These are phyloP conservation scores for Plasmopara viticola DNA, from an alignment of 352 stramenopile species.

Conservation along the genomic window DNA sequence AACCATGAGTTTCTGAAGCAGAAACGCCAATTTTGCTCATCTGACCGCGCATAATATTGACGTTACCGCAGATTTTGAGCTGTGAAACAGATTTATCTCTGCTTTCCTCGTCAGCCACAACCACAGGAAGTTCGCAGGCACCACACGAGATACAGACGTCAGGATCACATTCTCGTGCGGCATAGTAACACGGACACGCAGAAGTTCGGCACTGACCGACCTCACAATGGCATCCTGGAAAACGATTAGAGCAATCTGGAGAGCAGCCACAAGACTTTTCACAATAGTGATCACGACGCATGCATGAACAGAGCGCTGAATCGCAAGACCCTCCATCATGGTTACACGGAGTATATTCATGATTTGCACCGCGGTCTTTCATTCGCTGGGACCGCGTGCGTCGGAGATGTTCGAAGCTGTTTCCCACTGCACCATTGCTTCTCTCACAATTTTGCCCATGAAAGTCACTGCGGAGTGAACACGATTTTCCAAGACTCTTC, in stretches of 20 bases:
- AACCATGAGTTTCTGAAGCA: slow-evolving; percentile 62
- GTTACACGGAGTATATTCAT: slow-evolving; percentile 65
- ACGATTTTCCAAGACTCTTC: slow-evolving; percentile 13
- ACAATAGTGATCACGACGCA: slow-evolving; percentile 79
- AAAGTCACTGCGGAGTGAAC: slow-evolving; percentile 9
- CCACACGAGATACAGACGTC: slow-evolving; percentile 63
- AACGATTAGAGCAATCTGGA: slow-evolving; percentile 68
- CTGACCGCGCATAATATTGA: slow-evolving; percentile 55
- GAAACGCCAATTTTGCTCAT: slow-evolving; percentile 50
- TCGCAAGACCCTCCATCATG: slow-evolving; percentile 53
- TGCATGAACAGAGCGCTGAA: slow-evolving; percentile 61
- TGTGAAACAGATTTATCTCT: slow-evolving; percentile 23
- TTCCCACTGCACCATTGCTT: slow-evolving; percentile 37
- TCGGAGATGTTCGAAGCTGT: slow-evolving; percentile 59
- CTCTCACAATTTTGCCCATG: slow-evolving; percentile 22
- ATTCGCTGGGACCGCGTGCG: slow-evolving; percentile 72
- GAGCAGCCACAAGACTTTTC: slow-evolving; percentile 60
- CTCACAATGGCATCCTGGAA: slow-evolving; percentile 61
- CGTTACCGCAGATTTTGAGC: slow-evolving; percentile 57
- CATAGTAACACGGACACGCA: slow-evolving; percentile 67
- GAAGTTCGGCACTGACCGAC: slow-evolving; percentile 46
- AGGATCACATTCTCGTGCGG: slow-evolving; percentile 62
- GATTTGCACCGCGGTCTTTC: slow-evolving; percentile 72
- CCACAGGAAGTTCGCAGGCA: slow-evolving; percentile 51
- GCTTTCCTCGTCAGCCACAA: slow-evolving; percentile 30